Evolutionary conservation across 2,329 filamentous ascomycete species (phyloP).

Genomic region (Aureobasidium zeae): DNA sequence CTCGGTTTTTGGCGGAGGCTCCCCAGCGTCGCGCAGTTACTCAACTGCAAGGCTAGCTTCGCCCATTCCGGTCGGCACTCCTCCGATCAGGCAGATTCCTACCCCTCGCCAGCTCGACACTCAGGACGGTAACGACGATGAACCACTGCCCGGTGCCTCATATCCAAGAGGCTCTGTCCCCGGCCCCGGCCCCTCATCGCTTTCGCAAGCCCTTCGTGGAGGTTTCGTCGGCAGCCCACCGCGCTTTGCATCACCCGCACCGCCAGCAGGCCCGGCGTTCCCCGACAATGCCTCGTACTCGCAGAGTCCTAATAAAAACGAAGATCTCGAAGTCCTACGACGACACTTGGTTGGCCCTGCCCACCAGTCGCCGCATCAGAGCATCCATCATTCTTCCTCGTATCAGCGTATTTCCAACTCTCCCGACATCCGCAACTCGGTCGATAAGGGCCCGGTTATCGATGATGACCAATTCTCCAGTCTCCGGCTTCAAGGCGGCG

Average conservation of each 20-base stretch:
- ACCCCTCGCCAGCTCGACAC: slow-evolving; percentile 38
- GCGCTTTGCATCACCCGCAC: slow-evolving; percentile 50
- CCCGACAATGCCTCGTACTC: slow-evolving; percentile 40
- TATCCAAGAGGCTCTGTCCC: slow-evolving; percentile 47
- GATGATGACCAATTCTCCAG: slow-evolving; percentile 78
- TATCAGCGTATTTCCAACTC: slow-evolving; percentile 21
- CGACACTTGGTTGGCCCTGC: slow-evolving; percentile 75
- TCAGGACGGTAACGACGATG: slow-evolving; percentile 35
- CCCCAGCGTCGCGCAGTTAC: slow-evolving; percentile 17
- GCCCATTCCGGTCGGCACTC: slow-evolving; percentile 42
- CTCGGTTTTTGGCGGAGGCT: slow-evolving; percentile 14
- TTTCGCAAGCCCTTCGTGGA: slow-evolving; percentile 77
- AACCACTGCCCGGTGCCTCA: slow-evolving; percentile 53
- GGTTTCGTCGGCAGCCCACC: slow-evolving; percentile 62
- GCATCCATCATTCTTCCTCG: slow-evolving; percentile 21
- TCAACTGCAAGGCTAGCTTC: slow-evolving; percentile 48
- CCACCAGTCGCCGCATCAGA: slow-evolving; percentile 31
- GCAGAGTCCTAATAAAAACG: slow-evolving; percentile 55
- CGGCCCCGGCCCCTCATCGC: slow-evolving; percentile 75
- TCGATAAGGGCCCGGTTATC: slow-evolving; percentile 13
- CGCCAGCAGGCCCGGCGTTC: slow-evolving; percentile 41
- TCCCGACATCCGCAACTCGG: slow-evolving; percentile 24
- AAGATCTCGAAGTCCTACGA: slow-evolving; percentile 86
- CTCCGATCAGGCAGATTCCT: slow-evolving; percentile 43
- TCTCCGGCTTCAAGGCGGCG: slow-evolving; percentile 82